Conservation (phyloP, 2,329 filamentous ascomycete genomes). For the Alternaria infectoria region DNA sequence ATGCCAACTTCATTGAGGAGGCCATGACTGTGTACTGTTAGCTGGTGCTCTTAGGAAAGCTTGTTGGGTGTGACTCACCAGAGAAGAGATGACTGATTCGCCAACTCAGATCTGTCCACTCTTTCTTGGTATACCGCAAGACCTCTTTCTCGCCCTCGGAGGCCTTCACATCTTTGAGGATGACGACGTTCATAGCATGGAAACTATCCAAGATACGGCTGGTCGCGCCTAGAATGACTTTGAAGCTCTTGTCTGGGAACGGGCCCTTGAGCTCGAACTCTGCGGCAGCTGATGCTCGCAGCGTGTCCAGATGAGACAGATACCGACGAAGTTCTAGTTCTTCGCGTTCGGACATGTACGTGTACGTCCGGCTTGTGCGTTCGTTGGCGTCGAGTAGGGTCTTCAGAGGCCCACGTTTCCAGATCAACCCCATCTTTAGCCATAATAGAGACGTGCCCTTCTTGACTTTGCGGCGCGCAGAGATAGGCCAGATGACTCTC, state of each 20-base stretch:
- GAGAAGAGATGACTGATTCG: constrained; percentile 87
- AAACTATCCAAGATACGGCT: constrained; percentile 89
- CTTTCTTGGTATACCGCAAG: constrained; percentile 76
- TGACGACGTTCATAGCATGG: constrained; percentile 93
- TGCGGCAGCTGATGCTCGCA: constrained; percentile 74
- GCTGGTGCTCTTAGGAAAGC: background rate
- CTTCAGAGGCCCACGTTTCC: constrained; percentile 89
- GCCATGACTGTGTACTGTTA: constrained; percentile 69
- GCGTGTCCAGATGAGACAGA: constrained; percentile 71
- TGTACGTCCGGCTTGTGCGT: constrained; percentile 34
- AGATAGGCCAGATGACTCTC: constrained; percentile 90
- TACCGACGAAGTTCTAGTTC: constrained; percentile 87
- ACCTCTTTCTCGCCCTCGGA: constrained; percentile 83
- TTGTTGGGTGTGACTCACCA: constrained; percentile 49
- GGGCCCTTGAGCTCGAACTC: constrained; percentile 90
- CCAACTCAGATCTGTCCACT: constrained; percentile 81
- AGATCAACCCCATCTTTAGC: constrained; percentile 92
- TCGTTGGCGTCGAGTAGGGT: constrained; percentile 61
- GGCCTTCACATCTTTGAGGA: constrained; percentile 76
- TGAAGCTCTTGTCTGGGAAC: constrained; percentile 77
- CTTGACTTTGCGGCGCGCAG: constrained; percentile 84
- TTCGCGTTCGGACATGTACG: constrained; percentile 88
- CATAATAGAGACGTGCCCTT: constrained; percentile 90
- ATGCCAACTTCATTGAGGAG: constrained; percentile 91
- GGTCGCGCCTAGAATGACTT: constrained; percentile 77